These are phyloP conservation scores for Escovopsis weberi DNA, from an alignment of 2,329 filamentous ascomycete genomes.

Conservation along the genomic window DNA sequence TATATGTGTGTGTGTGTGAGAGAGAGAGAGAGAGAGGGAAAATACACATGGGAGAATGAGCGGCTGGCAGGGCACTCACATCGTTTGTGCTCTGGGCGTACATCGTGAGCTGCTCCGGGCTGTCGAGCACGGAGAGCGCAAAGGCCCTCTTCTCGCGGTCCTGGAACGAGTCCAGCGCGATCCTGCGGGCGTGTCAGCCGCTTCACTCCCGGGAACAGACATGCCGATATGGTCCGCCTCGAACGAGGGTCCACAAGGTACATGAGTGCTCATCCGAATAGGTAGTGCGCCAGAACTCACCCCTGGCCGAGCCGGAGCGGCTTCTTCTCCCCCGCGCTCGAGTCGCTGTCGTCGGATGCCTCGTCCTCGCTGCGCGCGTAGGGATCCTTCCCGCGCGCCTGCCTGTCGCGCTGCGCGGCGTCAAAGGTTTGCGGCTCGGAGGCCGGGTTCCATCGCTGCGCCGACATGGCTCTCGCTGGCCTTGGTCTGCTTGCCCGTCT, in stretches of 20 bases:
- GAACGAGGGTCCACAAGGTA: no score
- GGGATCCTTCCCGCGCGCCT: slow-evolving; percentile 44
- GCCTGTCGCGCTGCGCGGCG: slow-evolving; percentile 38
- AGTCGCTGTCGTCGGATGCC: slow-evolving; percentile 16
- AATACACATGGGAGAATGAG: not conserved
- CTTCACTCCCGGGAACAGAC: not conserved
- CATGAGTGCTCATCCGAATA: no score
- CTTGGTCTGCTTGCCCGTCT: no score
- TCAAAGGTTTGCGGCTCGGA: slow-evolving; percentile 22
- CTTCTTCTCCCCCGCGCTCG: slow-evolving; percentile 9
- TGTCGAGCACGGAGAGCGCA: slow-evolving; percentile 40
- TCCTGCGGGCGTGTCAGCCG: no score
- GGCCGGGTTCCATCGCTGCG: not conserved
- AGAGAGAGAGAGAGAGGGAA: not conserved
- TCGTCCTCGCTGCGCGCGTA: slow-evolving; percentile 18
- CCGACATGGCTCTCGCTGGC: not conserved
- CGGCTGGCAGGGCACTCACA: slow-evolving; percentile 23
- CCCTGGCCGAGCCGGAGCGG: slow-evolving; percentile 7
- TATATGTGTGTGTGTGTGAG: not conserved
- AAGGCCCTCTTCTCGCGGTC: slow-evolving; percentile 29
- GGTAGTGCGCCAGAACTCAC: not conserved
- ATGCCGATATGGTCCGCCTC: no score
- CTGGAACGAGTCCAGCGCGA: slow-evolving; percentile 17
- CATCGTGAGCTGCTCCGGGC: slow-evolving; percentile 44
- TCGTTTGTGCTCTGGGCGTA: slow-evolving; percentile 39